Evolutionary conservation across 768 basidiomycete species (phyloP), one percentile per base, ranked within the genome.

Genomic region (Phylloporus sp.): DNA sequence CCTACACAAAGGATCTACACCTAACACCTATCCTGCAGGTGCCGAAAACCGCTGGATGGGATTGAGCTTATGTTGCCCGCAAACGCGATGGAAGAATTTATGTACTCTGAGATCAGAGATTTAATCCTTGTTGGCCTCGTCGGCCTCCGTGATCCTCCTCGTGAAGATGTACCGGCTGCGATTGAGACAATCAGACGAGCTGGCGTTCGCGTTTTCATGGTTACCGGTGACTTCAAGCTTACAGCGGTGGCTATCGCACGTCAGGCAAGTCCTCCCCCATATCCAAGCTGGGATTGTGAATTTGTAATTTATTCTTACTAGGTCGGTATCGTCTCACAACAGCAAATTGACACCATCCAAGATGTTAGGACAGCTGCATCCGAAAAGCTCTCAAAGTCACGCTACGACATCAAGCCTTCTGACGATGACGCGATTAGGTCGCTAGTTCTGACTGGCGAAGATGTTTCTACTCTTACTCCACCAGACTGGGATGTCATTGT

Each of bases 111-210:
- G 60, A 68, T 60, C 45, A 38, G 58, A 15, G 68, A 65, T 26
- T 65, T 80, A 49, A 72, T 67, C 4, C 69, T 81, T 47, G 63
- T 78, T 8, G 77, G 77, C 11, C 69, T 82, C 1, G 69, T 75
- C n/a, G 79, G 72, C n/a, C 70, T 82, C 49, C 71, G 72, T 53
- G 80, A 82, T 51, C 80, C 80, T 14, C 79, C 79, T 17, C 72
- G 80, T 15, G 70, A 70, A 5, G 74, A 80, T 33, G 73, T 73
- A 6, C 64, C 69, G 2, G 64, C 60, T 6, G 74, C 80, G 11
- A 75, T 82, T 2, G 54, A 63, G 15, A 67, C 71, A 38, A 77
- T 75, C 57, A 63, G 72, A 36, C 55, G 69, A 33, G 80, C 80
- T 18, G 78, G 80, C 13, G 71, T 78, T 44, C 71, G 73, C 14